Evolutionary conservation across 1,284 basidiomycete genomes (phyloP).

Genomic region (Leccinum colubrinum): DNA sequence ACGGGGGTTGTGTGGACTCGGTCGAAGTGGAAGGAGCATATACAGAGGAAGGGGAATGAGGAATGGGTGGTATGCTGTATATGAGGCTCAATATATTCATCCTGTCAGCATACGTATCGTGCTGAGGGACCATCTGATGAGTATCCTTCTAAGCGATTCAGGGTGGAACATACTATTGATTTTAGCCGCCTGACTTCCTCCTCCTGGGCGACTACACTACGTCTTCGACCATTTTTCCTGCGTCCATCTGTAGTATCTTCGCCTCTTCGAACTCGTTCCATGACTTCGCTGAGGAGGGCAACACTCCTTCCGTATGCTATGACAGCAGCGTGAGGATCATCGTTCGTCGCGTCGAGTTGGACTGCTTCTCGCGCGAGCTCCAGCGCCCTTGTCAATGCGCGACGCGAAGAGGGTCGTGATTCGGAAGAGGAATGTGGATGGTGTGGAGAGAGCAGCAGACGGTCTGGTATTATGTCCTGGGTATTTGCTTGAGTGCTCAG

Average conservation of each 20-base stretch:
- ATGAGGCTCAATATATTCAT: constrained; percentile 87
- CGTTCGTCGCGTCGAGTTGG: constrained; percentile 75
- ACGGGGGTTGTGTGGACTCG: constrained; percentile 51
- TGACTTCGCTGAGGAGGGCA: constrained; percentile 78
- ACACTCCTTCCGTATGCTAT: constrained; percentile 81
- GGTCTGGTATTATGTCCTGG: constrained; percentile 42
- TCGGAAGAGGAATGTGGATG: constrained; percentile 35
- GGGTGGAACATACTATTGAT: constrained; percentile 64
- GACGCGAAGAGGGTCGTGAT: constrained; percentile 65
- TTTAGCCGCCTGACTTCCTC: constrained; percentile 79
- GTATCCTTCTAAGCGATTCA: constrained; percentile 10
- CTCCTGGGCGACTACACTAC: constrained; percentile 81
- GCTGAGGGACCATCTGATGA: constrained; percentile 42
- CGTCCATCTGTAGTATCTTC: constrained; percentile 71
- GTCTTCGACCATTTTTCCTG: constrained; percentile 56
- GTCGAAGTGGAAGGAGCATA: constrained; percentile 51
- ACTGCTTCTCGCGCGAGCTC: constrained; percentile 84
- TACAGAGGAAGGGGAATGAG: constrained; percentile 56
- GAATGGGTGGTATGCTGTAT: constrained; percentile 75
- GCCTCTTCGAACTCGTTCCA: constrained; percentile 80
- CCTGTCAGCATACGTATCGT: constrained; percentile 84
- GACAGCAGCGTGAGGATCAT: constrained; percentile 79
- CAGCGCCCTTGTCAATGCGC: constrained; percentile 73
- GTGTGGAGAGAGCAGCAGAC: constrained; percentile 44
- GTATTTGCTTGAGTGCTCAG: constrained; percentile 35